Evolutionary conservation across 345 rosid genomes (phyloP), one percentile per base, ranked within the genome.

Genomic region (Arabis hirsuta): DNA sequence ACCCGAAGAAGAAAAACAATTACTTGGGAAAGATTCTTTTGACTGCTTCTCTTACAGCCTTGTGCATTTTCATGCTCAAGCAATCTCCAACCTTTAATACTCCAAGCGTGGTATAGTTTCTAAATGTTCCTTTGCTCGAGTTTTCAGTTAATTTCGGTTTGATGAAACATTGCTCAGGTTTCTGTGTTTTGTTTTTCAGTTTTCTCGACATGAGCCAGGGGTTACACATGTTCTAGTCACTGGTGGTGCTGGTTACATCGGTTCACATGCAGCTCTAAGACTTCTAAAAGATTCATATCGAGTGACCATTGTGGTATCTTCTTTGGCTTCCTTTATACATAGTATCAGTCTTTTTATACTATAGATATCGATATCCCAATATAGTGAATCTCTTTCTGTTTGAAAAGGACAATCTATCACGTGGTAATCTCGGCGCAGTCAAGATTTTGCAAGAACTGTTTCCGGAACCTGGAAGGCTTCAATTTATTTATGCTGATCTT

Each of bases 51-150:
- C 85, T 95, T 65, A 91, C 97, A 63, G 90, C 96, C 54, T 72
- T 95, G 59, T 91, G 96, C 82, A 88, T 95, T 76, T 79, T 91
- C 75, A 84, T 91, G 96, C 89, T 91, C 42, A 95, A 95, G 81
- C 96, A 88, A 62, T 90, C 96, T 55, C 88, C 95, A 51, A 76
- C 85, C 3, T 91, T 91, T 69, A 87, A 61, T 61, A 51, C 84
- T 55, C 86, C 94, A 0, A 95, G 86, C 71, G 78, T 47, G 86
- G 97, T 95, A 59, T 52, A 81, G 61, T 26, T 81, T 65, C 44
- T 50, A 31, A 19, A 14, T 52, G 31, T 54, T 6, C 58, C 6
- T 62, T 12, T 55, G 34, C 56, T 59, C 13, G 12, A 52, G 34
- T 9, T 47, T 14, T 73, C 19, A 34, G 39, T 36, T 36, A 36